Percentiles rank a stretch among this genome's conserved stretches.
These are phyloP conservation scores for Umbelopsis sp. DNA, from an alignment of 371 early-diverging fungal genomes.

Conservation along the genomic window DNA sequence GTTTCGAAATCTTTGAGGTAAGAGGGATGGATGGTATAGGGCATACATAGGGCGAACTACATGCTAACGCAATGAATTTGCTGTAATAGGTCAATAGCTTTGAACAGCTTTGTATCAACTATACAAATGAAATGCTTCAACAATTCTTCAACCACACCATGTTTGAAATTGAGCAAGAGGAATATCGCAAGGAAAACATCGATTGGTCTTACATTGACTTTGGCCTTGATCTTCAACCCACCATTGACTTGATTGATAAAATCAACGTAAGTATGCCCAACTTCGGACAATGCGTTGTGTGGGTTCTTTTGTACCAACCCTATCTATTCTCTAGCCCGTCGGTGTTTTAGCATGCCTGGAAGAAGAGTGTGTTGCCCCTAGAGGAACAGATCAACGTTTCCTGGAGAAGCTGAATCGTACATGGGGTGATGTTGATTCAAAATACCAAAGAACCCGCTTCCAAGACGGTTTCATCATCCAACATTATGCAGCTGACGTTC, in stretches of 20 bases:
- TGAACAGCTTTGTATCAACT: conserved; percentile 99
- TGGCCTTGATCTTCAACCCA: conserved; percentile 98
- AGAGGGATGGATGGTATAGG: conserved; percentile 1
- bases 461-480: conserved; percentile 91
- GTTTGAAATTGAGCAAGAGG: conserved; percentile 99
- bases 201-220: conserved; percentile 99
- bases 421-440: conserved; percentile 80
- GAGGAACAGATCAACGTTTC: conserved; percentile 96
- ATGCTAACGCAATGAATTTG: not conserved
- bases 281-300: not conserved
- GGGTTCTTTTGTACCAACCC: not conserved
- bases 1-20: conserved; percentile 99
- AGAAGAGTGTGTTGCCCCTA: conserved; percentile 99
- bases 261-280: conserved; percentile 64
- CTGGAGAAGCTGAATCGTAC: conserved; percentile 89
- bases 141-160: conserved; percentile 99
- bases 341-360: conserved; percentile 98
- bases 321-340: conserved; percentile 72
- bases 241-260: conserved; percentile 98
- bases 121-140: conserved; percentile 99
- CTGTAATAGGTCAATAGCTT: conserved; percentile 86
- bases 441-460: conserved; percentile 90
- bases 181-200: conserved; percentile 96
- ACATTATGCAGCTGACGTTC: conserved; percentile 99
- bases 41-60: not conserved